Base-by-base conservation (phyloP, 208 protist genomes). In the Acanthamoeba healyi region DNA sequence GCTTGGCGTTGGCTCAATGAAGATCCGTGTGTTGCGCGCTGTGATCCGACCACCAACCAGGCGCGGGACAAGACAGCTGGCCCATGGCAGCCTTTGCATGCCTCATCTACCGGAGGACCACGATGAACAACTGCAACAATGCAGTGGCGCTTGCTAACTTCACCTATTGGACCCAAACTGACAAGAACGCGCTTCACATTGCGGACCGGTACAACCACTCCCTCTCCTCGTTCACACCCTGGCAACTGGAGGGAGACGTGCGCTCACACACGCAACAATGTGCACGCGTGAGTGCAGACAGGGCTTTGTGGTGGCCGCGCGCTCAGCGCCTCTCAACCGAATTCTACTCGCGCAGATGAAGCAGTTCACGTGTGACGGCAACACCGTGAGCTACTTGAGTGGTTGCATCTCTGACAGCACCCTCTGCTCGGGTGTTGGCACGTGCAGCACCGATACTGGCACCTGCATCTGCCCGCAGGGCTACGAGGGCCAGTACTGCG, bases 401-500 rank as follows among this genome's bases (percentile, higher is more conserved):
- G 54, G 7, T 5, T 91, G 84, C 56, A 51, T 91, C 38, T 15
- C 9, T 17, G 61, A 91, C 10, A 54, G 84, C 17, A 42, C 14
- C 6, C 22, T 91, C 6, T 91, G 84, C 34, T 91, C 84, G 26
- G 36, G 42, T 44, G 34, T 38, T 3, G 84, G 84, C 22, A 14
- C 15, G 3, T 91, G 84, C 61, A 17, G 4, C 34, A 22, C 14
- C 24, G 7, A 29, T n/a, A 61, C 49, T 5, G 6, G 81, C n/a
- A 40, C 36, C 3, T 91, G 84, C 36, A 10, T 44, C 24, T 72
- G 22, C 84, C 58, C 58, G n/a, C 3, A 67, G 58, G 34, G 19
- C 19, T 54, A 26, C 44, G 54, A 56, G 54, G 79, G 79, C 26
- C 44, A 54, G 15, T 87, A 87, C 51, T 87, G 79, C 51, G 79